Conservation (phyloP, 495 filamentous ascomycete species). For the Diplogelasinospora grovesii region DNA sequence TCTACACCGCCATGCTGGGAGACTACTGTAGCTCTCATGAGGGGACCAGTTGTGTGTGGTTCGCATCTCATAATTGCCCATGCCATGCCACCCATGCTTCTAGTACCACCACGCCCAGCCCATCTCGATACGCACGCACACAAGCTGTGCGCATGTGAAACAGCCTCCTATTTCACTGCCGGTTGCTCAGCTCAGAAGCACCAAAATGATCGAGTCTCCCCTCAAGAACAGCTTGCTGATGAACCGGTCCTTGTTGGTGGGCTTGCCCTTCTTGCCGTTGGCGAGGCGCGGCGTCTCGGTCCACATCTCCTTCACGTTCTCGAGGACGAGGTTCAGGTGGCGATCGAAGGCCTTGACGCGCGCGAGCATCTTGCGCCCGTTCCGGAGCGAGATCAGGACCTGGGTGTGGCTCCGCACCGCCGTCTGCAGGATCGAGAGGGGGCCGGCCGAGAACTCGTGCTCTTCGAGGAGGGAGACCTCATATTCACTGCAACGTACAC, state of each 20-base stretch:
- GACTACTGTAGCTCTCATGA: too few relatives aligned
- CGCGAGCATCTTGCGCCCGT: constrained; percentile 45
- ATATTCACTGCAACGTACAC: constrained; percentile 85
- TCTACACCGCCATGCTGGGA: too few relatives aligned
- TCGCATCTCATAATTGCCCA: too few relatives aligned
- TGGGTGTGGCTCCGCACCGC: constrained; percentile 81
- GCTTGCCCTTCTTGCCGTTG: constrained; percentile 75
- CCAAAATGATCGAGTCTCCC: constrained; percentile 90
- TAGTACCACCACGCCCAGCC: too few relatives aligned
- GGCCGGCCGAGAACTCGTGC: constrained; percentile 71
- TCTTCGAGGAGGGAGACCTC: constrained; percentile 84
- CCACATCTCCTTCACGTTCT: constrained; percentile 89
- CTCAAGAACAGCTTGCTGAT: constrained; percentile 98
- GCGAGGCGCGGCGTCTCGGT: constrained; percentile 78
- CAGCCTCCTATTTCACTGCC: too few relatives aligned
- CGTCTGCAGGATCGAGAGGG: constrained; percentile 78
- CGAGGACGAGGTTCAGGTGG: constrained; percentile 28
- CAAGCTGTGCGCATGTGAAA: too few relatives aligned
- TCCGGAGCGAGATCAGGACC: constrained; percentile 90
- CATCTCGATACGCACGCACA: too few relatives aligned
- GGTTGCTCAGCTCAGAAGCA: constrained; percentile 80
- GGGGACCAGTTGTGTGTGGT: too few relatives aligned
- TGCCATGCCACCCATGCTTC: too few relatives aligned
- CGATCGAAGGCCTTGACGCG: constrained; percentile 44
- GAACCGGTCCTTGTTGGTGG: constrained; percentile 96